These are phyloP conservation scores for Ogataea angusta DNA, from an alignment of 805 yeast species.

Conservation along the genomic window DNA sequence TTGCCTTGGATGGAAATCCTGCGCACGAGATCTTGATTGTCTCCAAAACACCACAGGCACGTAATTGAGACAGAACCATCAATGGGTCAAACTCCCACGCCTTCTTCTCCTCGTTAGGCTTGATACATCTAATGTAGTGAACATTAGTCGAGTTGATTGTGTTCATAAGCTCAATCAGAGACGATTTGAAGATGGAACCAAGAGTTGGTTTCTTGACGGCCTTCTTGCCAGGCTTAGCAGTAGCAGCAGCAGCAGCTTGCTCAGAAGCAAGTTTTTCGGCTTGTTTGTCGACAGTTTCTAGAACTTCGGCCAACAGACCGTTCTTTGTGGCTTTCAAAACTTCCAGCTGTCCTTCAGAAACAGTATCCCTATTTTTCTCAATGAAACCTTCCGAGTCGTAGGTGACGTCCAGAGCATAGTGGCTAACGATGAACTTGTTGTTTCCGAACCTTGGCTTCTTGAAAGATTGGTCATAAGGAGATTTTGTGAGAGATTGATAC, in stretches of 20 bases:
- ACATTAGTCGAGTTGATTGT: constrained; percentile 94
- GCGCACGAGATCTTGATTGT: constrained; percentile 96
- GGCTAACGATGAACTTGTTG: constrained; percentile 83
- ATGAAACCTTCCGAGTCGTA: constrained; percentile 93
- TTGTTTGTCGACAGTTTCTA: constrained; percentile 60
- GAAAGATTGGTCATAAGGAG: constrained; percentile 72
- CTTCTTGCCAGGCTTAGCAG: constrained; percentile 35
- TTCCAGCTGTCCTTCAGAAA: constrained; percentile 91
- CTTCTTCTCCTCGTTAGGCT: constrained; percentile 89
- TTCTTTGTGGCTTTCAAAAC: constrained; percentile 71
- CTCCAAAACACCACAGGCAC: constrained; percentile 98
- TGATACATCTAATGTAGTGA: constrained; percentile 95
- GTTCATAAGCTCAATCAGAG: constrained; percentile 86
- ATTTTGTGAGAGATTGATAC: constrained; percentile 78
- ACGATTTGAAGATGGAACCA: constrained; percentile 90
- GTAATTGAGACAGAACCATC: constrained; percentile 90
- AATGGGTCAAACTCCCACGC: constrained; percentile 96
- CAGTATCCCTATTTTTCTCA: constrained; percentile 96
- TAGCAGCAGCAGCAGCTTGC: constrained; percentile 30
- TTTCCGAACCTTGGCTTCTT: constrained; percentile 94
- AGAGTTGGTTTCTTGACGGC: constrained; percentile 78
- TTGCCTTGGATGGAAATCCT: constrained; percentile 96
- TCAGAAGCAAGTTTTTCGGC: constrained; percentile 42
- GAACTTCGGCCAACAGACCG: constrained; percentile 58
- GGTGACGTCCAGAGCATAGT: constrained; percentile 91